Evolutionary conservation across 2,329 filamentous ascomycete species (phyloP).

Genomic region (Stagonosporopsis chrysanthemi): DNA sequence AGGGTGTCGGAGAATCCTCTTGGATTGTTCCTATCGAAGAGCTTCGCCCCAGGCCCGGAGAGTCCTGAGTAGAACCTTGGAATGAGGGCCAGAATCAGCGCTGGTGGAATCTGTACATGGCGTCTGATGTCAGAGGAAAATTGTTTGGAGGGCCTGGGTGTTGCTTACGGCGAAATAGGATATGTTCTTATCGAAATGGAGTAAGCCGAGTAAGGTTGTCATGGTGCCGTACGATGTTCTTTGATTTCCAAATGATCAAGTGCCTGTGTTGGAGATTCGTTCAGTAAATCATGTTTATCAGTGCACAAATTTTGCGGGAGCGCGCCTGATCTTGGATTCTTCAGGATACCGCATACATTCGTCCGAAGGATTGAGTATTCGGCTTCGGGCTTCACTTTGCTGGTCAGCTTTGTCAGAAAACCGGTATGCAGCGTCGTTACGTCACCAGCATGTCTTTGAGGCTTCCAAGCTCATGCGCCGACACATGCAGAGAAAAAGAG

Average conservation of each 20-base stretch:
- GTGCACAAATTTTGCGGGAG: background rate
- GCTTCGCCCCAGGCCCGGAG: constrained; percentile 1
- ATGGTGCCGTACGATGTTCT: background rate
- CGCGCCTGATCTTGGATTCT: background rate
- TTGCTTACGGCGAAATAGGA: constrained; percentile 5
- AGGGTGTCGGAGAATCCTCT: constrained; percentile 2
- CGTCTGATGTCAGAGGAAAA: background rate
- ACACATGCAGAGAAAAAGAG: too few species aligned
- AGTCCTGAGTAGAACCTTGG: constrained; percentile 5
- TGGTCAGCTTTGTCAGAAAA: background rate
- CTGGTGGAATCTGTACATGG: background rate
- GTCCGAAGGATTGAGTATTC: background rate
- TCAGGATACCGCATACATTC: background rate
- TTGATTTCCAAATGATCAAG: background rate
- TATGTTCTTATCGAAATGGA: background rate
- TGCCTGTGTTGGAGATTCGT: background rate
- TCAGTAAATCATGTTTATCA: background rate
- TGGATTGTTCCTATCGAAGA: constrained; percentile 7
- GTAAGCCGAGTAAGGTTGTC: background rate
- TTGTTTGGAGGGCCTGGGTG: background rate
- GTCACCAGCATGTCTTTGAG: background rate
- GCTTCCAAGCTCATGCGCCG: too few species aligned
- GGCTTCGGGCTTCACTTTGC: background rate
- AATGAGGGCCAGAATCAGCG: background rate
- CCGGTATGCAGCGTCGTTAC: too few species aligned